Base-by-base conservation (phyloP, 2,329 filamentous ascomycete genomes). In the Pseudogymnoascus sp. region DNA sequence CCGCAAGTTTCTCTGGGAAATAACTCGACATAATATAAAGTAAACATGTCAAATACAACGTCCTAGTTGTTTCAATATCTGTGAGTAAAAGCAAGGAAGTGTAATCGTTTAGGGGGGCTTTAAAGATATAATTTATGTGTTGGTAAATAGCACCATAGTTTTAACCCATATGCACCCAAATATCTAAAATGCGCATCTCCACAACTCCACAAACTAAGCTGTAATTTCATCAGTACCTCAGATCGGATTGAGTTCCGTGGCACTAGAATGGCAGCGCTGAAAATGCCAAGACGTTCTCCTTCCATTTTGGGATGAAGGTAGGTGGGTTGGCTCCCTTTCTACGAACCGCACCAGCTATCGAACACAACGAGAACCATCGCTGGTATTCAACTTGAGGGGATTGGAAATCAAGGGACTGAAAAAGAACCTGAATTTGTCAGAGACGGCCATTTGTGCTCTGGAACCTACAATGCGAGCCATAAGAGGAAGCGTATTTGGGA, bases 1-100 rank as follows among this genome's bases (percentile, higher is more conserved):
- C 5, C 56, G 61, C 23, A 63, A 66, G 44, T 50, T 50, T 50
- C 6, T 50, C 23, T 50, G 44, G 44, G 44, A 50, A 28, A 28
- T 28, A 25, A 8, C 21, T 10, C 21, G 6, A 23, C 21, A 8
- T 46, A 25, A 28, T 28, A 4, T 50, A 50, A 14, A 50, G 28
- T 50, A 14, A 28, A 50, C 11, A 4, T 4, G 14, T n/a, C 28
- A 3, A 5, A 50, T 28, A 8, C 21, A 28, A 28, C 23, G 14
- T 28, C 7, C 14, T 50, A 28, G 7, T n/a, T 50, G 7, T 50
- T 28, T 10, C 23, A n/a, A 50, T 28, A 11, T 25, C 23, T 3
- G 2, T 25, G 12, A 3, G 21, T 28, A n/a, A 50, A 12, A 50
- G 2, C 5, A 46, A 4, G 12, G 10, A 10, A 25, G 14, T 46